phyloP scores from a whole-genome alignment of 192 early-diverging fungal species.

The Podila verticillata region DNA sequence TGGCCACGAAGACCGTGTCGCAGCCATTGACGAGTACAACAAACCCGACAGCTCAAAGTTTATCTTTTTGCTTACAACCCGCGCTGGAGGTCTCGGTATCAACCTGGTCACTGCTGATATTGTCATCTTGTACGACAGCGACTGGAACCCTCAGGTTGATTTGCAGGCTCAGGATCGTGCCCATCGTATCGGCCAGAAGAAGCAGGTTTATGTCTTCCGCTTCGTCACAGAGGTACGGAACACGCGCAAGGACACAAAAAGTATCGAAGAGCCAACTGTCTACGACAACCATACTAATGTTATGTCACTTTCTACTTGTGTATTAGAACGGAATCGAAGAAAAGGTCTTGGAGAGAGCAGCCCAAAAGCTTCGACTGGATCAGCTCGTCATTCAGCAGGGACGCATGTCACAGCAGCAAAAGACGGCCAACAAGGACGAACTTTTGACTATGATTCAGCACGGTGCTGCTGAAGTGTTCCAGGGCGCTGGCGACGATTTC shows the following conservation, averaged over 20 bases:
- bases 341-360: conserved; percentile 96
- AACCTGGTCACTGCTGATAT: conserved; percentile 96
- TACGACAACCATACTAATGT: neutral
- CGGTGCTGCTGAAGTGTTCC: conserved; percentile 90
- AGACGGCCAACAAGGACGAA: conserved; percentile 82
- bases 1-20: conserved; percentile 91
- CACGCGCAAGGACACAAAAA: neutral
- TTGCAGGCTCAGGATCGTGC: conserved; percentile 97
- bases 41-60: conserved; percentile 90
- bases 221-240: conserved; percentile 88
- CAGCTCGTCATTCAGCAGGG: conserved; percentile 99
- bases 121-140: conserved; percentile 96
- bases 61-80: conserved; percentile 95
- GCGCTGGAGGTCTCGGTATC: conserved; percentile 98
- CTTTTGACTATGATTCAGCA: conserved; percentile 97
- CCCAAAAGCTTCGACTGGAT: conserved; percentile 95
- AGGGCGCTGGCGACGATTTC: conserved; percentile 56
- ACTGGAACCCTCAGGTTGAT: conserved; percentile 95
- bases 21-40: conserved; percentile 95
- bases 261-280: neutral
- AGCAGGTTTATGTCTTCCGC: conserved; percentile 96
- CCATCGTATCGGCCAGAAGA: conserved; percentile 98
- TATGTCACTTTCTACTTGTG: neutral
- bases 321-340: conserved; percentile 92
- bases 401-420: conserved; percentile 74